Conservation (phyloP, 176 grass and related monocot genomes). For the Carex cristatella region DNA sequence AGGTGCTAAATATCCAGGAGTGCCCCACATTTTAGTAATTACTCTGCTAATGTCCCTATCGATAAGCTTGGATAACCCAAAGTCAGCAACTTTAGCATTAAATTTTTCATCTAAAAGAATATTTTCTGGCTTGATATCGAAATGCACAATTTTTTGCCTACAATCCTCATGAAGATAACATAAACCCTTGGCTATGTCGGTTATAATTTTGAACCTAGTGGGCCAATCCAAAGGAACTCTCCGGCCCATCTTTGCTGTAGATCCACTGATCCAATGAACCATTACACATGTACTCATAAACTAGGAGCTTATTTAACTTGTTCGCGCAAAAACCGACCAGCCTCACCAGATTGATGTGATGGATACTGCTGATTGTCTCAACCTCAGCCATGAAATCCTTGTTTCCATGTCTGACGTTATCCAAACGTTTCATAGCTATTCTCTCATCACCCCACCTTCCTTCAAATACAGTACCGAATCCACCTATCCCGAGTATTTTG, state of each 20-base stretch:
- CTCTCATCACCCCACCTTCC: conserved; percentile 21
- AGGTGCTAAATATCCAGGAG: conserved; percentile 55
- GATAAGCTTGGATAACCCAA: conserved; percentile 58
- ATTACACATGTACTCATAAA: conserved; percentile 45
- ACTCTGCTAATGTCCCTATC: conserved; percentile 39
- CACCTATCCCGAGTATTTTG: conserved; percentile 33
- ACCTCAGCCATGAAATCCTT: conserved; percentile 56
- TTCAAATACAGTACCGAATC: conserved; percentile 38
- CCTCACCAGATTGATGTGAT: conserved; percentile 50
- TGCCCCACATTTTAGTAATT: conserved; percentile 41
- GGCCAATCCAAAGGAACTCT: conserved; percentile 34
- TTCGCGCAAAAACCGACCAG: conserved; percentile 50
- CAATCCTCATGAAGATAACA: conserved; percentile 65
- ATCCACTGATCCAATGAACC: conserved; percentile 65
- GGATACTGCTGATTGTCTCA: conserved; percentile 40
- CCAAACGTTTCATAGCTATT: conserved; percentile 43
- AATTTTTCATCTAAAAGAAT: conserved; percentile 64
- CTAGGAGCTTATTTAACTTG: conserved; percentile 30
- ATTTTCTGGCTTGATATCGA: conserved; percentile 62
- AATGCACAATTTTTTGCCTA: conserved; percentile 47
- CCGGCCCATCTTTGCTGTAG: conserved; percentile 8
- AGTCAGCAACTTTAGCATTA: conserved; percentile 51
- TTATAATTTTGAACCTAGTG: conserved; percentile 28
- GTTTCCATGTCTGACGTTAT: conserved; percentile 32
- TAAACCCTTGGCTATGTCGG: conserved; percentile 39